phyloP scores from a whole-genome alignment of 2,329 filamentous ascomycete genomes.

The Malbranchea cinnamomea region DNA sequence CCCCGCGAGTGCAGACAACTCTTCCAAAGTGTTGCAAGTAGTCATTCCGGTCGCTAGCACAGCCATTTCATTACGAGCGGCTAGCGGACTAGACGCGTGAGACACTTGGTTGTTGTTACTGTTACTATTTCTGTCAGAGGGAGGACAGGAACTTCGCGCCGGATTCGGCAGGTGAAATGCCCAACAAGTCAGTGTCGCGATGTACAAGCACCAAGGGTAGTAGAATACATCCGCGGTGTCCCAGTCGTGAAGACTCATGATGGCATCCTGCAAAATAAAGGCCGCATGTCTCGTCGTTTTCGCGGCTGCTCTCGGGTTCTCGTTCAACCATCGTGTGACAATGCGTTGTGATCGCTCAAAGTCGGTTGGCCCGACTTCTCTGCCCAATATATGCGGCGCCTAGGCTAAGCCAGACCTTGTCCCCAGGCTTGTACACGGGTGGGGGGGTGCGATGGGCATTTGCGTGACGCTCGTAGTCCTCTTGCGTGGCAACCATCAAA shows the following conservation, averaged over 20 bases:
- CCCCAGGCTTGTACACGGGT: too few species aligned
- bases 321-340: constrained; percentile 37
- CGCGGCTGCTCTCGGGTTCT: constrained; percentile 20
- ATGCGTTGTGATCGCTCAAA: constrained; percentile 35
- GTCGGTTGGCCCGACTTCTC: constrained; percentile 36
- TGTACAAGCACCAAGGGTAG: constrained; percentile 47
- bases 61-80: constrained; percentile 23
- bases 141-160: constrained; percentile 1
- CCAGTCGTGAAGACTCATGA: constrained; percentile 35
- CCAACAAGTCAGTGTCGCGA: constrained; percentile 45
- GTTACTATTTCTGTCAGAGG: constrained; percentile 27
- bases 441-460: too few species aligned
- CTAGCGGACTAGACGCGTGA: constrained; percentile 17
- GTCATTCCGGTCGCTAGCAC: constrained; percentile 22
- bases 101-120: constrained; percentile 27
- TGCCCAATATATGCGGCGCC: constrained; percentile 44
- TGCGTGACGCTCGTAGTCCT: too few species aligned
- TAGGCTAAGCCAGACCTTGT: too few species aligned
- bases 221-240: constrained; percentile 43
- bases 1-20: constrained; percentile 24
- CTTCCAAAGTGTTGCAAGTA: constrained; percentile 20
- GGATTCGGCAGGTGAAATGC: constrained; percentile 36
- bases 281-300: constrained; percentile 41
- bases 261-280: constrained; percentile 35
- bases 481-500: too few species aligned